A percentile compares a stretch with the other conserved stretches of the same genome.
These are phyloP conservation scores for Pittosporum tobira DNA, from an alignment of 129 eudicot genomes.

Conservation along the genomic window DNA sequence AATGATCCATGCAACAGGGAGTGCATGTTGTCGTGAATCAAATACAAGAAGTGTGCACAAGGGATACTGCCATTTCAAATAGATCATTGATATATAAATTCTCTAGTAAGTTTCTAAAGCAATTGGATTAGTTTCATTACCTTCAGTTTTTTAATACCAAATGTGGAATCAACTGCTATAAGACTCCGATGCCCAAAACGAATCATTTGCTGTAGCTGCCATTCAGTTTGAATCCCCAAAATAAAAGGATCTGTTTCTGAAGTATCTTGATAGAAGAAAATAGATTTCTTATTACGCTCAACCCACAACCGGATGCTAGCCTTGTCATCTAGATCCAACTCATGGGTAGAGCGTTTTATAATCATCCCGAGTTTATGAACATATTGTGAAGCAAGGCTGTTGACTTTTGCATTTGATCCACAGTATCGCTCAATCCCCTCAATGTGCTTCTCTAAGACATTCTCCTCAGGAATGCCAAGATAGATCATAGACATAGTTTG, in stretches of 20 bases:
- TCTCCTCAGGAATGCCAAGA: conserved; percentile 93
- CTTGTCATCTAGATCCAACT: conserved; percentile 91
- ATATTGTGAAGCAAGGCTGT: conserved; percentile 78
- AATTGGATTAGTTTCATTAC: conserved; percentile 21
- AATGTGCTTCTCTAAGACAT: conserved; percentile 80
- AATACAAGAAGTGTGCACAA: conserved; percentile 89
- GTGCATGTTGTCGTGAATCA: conserved; percentile 95
- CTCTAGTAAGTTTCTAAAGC: neutral
- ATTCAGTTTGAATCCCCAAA: conserved; percentile 93
- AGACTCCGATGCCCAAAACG: conserved; percentile 86
- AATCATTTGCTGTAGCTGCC: conserved; percentile 96
- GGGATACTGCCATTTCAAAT: conserved; percentile 68
- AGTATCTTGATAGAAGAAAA: conserved; percentile 65
- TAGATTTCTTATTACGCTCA: conserved; percentile 71
- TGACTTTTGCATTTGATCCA: conserved; percentile 56
- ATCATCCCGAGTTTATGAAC: conserved; percentile 95
- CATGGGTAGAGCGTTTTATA: conserved; percentile 83
- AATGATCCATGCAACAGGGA: conserved; percentile 94
- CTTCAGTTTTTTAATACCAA: conserved; percentile 83
- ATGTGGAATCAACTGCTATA: conserved; percentile 81
- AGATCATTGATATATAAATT: conserved; percentile 13
- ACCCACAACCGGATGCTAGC: conserved; percentile 86
- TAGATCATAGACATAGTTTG: conserved; percentile 99
- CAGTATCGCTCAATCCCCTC: conserved; percentile 90
- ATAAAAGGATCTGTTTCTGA: conserved; percentile 71